These are phyloP conservation scores for Lentinula sp. DNA, from an alignment of 768 basidiomycete genomes.

Conservation along the genomic window DNA sequence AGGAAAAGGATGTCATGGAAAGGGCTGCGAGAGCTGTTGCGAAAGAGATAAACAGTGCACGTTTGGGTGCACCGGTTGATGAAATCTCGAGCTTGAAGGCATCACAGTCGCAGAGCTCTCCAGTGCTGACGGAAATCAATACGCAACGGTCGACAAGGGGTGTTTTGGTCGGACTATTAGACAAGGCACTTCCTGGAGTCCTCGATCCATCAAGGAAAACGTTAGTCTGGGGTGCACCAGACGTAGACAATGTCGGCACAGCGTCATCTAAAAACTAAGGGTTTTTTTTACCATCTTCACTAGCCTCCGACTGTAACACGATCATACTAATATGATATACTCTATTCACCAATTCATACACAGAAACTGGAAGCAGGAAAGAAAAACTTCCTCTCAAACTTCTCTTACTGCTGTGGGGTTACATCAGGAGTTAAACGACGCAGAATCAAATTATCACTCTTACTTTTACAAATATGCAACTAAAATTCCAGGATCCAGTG, in stretches of 20 bases:
- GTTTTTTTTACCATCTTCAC: background rate
- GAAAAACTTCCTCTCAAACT: too few species aligned
- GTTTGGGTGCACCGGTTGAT: background rate
- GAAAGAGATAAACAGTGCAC: constrained; percentile 2
- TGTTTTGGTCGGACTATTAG: constrained; percentile 36
- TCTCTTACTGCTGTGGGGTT: too few species aligned
- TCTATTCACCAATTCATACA: background rate
- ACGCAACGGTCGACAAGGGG: constrained; percentile 22
- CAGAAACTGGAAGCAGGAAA: too few species aligned
- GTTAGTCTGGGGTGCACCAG: constrained; percentile 67
- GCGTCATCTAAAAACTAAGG: constrained; percentile 21
- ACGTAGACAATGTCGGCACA: constrained; percentile 56
- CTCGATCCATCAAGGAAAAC: constrained; percentile 60
- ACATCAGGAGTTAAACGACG: too few species aligned
- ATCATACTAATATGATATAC: background rate
- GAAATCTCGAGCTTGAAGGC: background rate
- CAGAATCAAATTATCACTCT: too few species aligned
- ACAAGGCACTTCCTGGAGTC: constrained; percentile 39
- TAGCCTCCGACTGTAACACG: background rate
- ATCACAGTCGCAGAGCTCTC: background rate
- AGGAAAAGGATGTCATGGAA: constrained; percentile 19
- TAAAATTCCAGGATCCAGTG: constrained; percentile 23
- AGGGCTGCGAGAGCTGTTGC: constrained; percentile 14
- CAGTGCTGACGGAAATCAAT: background rate
- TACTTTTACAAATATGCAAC: background rate